These are phyloP conservation scores for Pestalotiopsis sp. DNA, from an alignment of 2,329 filamentous ascomycete genomes.

Conservation along the genomic window DNA sequence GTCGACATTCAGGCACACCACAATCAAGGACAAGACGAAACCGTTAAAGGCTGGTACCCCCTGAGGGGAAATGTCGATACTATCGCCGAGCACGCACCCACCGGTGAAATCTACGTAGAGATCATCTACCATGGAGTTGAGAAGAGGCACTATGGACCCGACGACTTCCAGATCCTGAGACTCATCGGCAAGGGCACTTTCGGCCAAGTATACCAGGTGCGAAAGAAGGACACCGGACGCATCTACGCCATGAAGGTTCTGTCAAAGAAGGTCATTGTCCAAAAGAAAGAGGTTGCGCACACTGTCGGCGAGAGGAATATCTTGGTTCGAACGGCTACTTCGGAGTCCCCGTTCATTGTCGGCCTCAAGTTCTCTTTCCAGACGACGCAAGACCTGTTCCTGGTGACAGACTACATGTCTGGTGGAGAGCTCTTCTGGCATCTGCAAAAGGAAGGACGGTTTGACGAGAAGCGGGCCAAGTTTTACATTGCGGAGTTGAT, in stretches of 20 bases:
- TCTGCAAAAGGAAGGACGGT: constrained; percentile 93
- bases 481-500: constrained; percentile 99
- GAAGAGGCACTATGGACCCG: constrained; percentile 89
- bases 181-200: constrained; percentile 98
- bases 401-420: constrained; percentile 99
- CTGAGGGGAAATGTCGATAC: constrained; percentile 76
- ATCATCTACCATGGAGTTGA: constrained; percentile 85
- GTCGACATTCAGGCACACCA: constrained; percentile 75
- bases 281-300: constrained; percentile 98
- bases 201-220: constrained; percentile 96
- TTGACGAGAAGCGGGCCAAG: constrained; percentile 91
- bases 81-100: constrained; percentile 68
- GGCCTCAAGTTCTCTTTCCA: constrained; percentile 99
- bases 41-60: constrained; percentile 82
- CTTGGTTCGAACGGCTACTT: constrained; percentile 90
- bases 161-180: constrained; percentile 94
- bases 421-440: constrained; percentile 99
- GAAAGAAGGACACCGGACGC: constrained; percentile 92
- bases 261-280: constrained; percentile 99
- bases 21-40: constrained; percentile 62
- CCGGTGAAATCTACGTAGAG: constrained; percentile 88
- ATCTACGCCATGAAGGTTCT: constrained; percentile 99
- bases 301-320: constrained; percentile 98
- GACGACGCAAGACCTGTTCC: constrained; percentile 91
- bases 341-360: constrained; percentile 96